Percentiles rank a stretch among this genome's conserved stretches.
These are phyloP conservation scores for Debaryomyces prosopidis DNA, from an alignment of 805 yeast species.

Conservation along the genomic window DNA sequence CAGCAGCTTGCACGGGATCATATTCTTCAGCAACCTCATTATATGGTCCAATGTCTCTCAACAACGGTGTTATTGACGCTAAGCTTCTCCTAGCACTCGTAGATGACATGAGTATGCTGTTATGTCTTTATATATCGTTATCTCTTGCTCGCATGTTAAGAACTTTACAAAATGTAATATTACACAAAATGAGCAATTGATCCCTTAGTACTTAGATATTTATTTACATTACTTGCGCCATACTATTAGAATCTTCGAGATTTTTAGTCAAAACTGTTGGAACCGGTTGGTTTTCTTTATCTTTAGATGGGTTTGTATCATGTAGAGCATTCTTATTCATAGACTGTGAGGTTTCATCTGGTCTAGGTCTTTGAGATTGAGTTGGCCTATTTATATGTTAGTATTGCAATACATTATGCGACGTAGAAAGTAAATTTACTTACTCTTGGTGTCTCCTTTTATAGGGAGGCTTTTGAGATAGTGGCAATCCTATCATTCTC, in stretches of 20 bases:
- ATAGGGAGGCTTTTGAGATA: conserved; percentile 24
- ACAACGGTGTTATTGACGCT: conserved; percentile 8
- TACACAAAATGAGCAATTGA: not conserved
- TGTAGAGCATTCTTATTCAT: not conserved
- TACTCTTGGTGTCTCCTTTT: conserved; percentile 24
- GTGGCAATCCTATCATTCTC: conserved; percentile 36
- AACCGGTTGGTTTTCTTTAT: conserved; percentile 4
- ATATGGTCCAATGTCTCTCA: conserved; percentile 35
- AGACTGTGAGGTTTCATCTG: not conserved
- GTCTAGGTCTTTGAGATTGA: not conserved
- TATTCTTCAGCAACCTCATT: conserved; percentile 41
- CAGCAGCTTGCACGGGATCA: conserved; percentile 16
- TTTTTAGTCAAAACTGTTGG: not conserved
- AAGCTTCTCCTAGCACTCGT: not conserved
- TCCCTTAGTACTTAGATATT: no score
- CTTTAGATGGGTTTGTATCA: not conserved
- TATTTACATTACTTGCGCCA: not conserved
- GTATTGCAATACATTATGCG: not conserved
- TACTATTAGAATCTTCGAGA: not conserved
- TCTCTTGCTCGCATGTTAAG: no score
- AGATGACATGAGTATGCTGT: not conserved
- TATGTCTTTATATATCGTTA: not conserved
- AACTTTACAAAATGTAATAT: not conserved
- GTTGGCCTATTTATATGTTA: conserved; percentile 1
- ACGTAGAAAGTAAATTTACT: no score